Base-by-base conservation (phyloP, 1,284 basidiomycete genomes). In the Sutorius eximius region DNA sequence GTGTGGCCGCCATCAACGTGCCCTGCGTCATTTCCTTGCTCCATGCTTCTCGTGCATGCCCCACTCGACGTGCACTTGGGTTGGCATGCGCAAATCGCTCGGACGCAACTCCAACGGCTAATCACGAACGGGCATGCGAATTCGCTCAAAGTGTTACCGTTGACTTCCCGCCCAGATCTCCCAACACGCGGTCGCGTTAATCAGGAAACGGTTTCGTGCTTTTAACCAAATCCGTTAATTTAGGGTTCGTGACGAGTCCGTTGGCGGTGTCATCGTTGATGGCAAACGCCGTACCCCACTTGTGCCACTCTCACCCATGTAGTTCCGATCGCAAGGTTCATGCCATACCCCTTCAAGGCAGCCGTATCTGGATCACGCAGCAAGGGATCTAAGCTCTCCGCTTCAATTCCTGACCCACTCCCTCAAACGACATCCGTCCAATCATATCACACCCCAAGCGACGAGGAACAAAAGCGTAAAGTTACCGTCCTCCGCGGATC, bases 191-290 rank as follows among this genome's bases (percentile, higher is more conserved):
- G 61, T 51, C 34, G 42, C 29, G 52, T 65, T 49, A 67, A 67
- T 68, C 56, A 52, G 64, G 64, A 60, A 68, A 50, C 63, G n/a
- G 38, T 38, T 38, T 50, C 30, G 64, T 55, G 45, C 55, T 55
- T 56, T 69, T 67, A 34, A 51, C 59, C 57, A 68, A 48, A 67
- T 71, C 70, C 68, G 67, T 64, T 66, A 56, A 57, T 65, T 71
- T 68, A 70, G 65, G 65, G 68, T 71, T 69, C 56, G 56, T 51
- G 41, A 48, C 56, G 30, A 41, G 55, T 11, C 57, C 40, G 48
- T n/a, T 42, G 34, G 49, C 49, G 54, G 37, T 56, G 58, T 63
- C 61, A 59, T 62, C 50, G 46, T 16, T 55, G 58, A 60, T 69
- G 67, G 55, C 48, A 59, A 59, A 56, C 51, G 49, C 60, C 55